Base-by-base conservation (phyloP, 2,329 filamentous ascomycete genomes). In the Aspergillus vadensis region DNA sequence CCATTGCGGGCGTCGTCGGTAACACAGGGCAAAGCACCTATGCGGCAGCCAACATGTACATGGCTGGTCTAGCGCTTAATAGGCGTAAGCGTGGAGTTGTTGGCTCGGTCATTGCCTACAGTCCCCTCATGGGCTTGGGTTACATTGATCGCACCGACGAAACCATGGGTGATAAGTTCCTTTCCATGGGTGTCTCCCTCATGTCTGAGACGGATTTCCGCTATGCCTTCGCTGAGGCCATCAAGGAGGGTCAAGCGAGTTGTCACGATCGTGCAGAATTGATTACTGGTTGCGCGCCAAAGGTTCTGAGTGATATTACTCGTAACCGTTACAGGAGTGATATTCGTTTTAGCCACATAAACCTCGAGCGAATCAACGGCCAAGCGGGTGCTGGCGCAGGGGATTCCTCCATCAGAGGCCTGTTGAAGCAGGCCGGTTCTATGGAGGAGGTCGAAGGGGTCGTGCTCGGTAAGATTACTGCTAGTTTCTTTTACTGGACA, bases 1-100 rank as follows among this genome's bases (percentile, higher is more conserved):
- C 74, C 0, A 15, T 71, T 6, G 59, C 69, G 3, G 59, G 58
- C 9, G 49, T 74, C 2, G 43, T 69, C 0, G 71, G 70, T 17
- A 68, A 72, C 6, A 47, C 30, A 14, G 77, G 74, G 0, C 82
- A 85, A 63, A 63, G 74, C 2, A 81, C 78, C 63, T 85, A 85
- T 60, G 67, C 71, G 0, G 78, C 80, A 0, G 81, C 77, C 3
- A 83, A 83, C 62, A 62, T 63, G 3, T 85, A 75, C 69, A 77
- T 83, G 74, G 65, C 63, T 7, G 64, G 64, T 1, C 65, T 85
- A 0, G 77, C 74, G 0, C 50, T 63, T 0, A 70, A 79, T 15
- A 68, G 82, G 4, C 61, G 76, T 0, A 64, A 63, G 1, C 72
- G 76, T 3, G 80, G 80, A 0, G 60, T 80, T 0, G 70, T 74